Conservation (phyloP, 257 asterid genomes). For the Forsythia viridissima region DNA sequence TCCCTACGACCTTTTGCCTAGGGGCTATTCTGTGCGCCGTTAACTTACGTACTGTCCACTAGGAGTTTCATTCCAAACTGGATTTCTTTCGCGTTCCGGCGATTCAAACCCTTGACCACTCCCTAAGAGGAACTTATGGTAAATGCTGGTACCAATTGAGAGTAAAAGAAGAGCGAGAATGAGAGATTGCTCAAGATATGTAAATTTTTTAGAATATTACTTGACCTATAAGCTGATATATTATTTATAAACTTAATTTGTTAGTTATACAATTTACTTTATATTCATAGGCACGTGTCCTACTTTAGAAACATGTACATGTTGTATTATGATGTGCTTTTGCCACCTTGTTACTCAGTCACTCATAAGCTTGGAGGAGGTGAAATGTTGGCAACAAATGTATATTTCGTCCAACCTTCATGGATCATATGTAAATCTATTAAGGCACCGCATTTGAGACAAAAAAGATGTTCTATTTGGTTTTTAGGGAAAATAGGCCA, state of each 20-base stretch:
- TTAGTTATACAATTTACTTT: no score
- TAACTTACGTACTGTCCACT: no score
- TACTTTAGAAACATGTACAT: background rate
- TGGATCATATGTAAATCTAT: background rate
- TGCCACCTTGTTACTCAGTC: background rate
- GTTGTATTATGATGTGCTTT: background rate
- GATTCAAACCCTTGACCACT: no score
- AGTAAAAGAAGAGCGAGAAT: background rate
- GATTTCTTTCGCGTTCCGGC: no score
- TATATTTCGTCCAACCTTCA: background rate
- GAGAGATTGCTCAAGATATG: no score
- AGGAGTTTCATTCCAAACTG: no score
- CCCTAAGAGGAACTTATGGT: no score
- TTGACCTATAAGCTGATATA: background rate
- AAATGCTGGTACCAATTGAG: no score
- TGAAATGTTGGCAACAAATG: background rate
- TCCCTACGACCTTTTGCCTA: no score
- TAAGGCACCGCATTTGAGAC: background rate
- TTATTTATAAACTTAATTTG: no score
- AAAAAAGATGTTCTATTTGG: background rate
- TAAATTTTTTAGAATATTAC: background rate
- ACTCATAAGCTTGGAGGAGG: background rate
- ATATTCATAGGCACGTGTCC: background rate
- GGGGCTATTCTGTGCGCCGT: no score
- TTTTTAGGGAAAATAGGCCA: background rate